phyloP scores from a whole-genome alignment of 2,329 filamentous ascomycete species.

The Apiospora arundinis region DNA sequence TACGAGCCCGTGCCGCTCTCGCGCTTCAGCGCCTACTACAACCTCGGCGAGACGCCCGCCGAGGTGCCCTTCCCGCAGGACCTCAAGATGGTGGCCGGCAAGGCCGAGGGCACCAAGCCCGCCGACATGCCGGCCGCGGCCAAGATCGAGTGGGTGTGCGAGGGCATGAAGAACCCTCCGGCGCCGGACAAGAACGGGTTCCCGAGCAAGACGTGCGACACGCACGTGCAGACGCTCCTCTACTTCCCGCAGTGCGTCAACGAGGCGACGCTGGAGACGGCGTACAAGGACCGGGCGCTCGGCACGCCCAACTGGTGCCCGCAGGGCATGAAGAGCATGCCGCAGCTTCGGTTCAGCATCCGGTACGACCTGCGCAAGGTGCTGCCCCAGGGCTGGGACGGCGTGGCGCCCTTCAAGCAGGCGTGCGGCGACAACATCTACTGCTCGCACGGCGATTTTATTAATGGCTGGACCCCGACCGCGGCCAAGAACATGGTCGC shows the following conservation, averaged over 20 bases:
- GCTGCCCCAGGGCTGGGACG: slow-evolving; percentile 48
- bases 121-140: slow-evolving; percentile 35
- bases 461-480: slow-evolving; percentile 52
- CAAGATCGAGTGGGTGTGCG: slow-evolving; percentile 34
- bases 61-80: slow-evolving; percentile 33
- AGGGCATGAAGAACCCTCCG: slow-evolving; percentile 28
- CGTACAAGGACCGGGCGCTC: slow-evolving; percentile 34
- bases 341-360: slow-evolving; percentile 51
- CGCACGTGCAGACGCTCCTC: slow-evolving; percentile 65
- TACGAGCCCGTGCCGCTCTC: slow-evolving; percentile 38
- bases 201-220: slow-evolving; percentile 71
- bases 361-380: slow-evolving; percentile 49
- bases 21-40: slow-evolving; percentile 33
- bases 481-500: slow-evolving; percentile 49
- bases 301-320: slow-evolving; percentile 46
- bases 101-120: slow-evolving; percentile 49
- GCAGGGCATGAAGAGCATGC: slow-evolving; percentile 47
- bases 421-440: slow-evolving; percentile 44
- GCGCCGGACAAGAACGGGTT: slow-evolving; percentile 71
- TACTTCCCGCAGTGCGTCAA: slow-evolving; percentile 50
- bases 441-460: slow-evolving; percentile 53
- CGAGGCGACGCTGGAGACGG: slow-evolving; percentile 31
- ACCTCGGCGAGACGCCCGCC: slow-evolving; percentile 29
- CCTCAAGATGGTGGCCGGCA: slow-evolving; percentile 43
- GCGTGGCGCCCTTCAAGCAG: slow-evolving; percentile 46